These are phyloP conservation scores for Penicillium glabrum DNA, from an alignment of 2,329 filamentous ascomycete genomes.

Conservation along the genomic window DNA sequence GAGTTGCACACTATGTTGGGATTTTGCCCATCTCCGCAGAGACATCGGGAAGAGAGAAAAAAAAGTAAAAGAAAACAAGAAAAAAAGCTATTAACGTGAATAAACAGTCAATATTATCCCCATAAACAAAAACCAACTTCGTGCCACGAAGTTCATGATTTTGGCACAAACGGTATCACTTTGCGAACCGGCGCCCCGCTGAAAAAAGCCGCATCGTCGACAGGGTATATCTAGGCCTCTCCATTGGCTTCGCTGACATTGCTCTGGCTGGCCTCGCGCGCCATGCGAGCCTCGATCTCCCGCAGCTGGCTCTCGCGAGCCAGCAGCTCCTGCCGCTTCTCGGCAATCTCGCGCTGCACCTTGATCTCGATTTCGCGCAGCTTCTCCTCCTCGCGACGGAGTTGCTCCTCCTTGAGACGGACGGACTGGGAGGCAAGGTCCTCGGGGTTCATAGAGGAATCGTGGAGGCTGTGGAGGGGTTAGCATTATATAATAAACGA, in stretches of 20 bases:
- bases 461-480: constrained; percentile 51
- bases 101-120: constrained; percentile 42
- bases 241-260: constrained; percentile 33
- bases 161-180: constrained; percentile 37
- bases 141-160: constrained; percentile 36
- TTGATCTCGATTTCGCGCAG: constrained; percentile 99
- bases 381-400: constrained; percentile 99
- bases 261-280: constrained; percentile 68
- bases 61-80: constrained; percentile 10
- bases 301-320: constrained; percentile 97
- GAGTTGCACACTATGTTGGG: constrained; percentile 32
- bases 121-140: constrained; percentile 36
- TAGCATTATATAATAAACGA: constrained; percentile 15
- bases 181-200: constrained; percentile 30
- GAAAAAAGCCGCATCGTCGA: constrained; percentile 27
- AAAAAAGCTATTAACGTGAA: constrained; percentile 43
- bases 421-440: constrained; percentile 96
- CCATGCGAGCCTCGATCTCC: constrained; percentile 98
- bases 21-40: constrained; percentile 19
- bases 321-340: constrained; percentile 97
- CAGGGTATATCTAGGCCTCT: constrained; percentile 37
- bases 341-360: constrained; percentile 99
- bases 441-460: constrained; percentile 95
- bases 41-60: constrained; percentile 12
- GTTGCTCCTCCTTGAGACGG: constrained; percentile 98